Evolutionary conservation across 768 basidiomycete species (phyloP), one percentile per base, ranked within the genome.

Genomic region (Psilocybe sp.): DNA sequence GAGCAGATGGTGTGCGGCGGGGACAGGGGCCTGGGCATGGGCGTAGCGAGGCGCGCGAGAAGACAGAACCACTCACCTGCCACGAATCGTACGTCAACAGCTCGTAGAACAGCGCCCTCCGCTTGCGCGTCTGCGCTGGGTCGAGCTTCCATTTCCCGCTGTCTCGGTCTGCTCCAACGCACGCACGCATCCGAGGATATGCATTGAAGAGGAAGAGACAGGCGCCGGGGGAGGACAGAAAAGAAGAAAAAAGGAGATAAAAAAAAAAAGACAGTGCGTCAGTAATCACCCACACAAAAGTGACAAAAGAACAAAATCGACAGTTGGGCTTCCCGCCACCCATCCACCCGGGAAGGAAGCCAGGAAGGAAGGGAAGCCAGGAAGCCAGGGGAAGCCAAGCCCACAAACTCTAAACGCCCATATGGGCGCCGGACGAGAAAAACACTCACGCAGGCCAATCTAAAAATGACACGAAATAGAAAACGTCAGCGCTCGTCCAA

Each of bases 51-150:
- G n/a, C n/a, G n/a, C n/a, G n/a, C 13, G 1, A 8, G 23, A 19
- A 14, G 19, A 15, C 41, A 39, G 49, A 46, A 42, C 7, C 45
- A 54, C 72, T 47, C 57, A 84, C 85, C 80, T 85, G 83, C 81
- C 81, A 84, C 2, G 81, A 81, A 59, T 86, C 84, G 55, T 85
- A 85, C 7, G 81, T 81, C 55, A 81, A 72, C 41, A 85, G 67
- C 58, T 87, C 85, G 68, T 84, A 85, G 54, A 85, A 76, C 12
- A 87, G 64, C 50, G 77, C 75, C 20, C 83, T 75, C 52, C 84
- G 72, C 61, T 76, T 77, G 47, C 77, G 73, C 0, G 84, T 79
- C 62, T 87, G 82, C 49, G 72, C 74, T 11, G 69, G 56, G 46
- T 78, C 69, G 13, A 85, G 65, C 47, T 81, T 79, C 83, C 84